Percentiles rank a stretch among this genome's conserved stretches.
These are phyloP conservation scores for Coniella vitis DNA, from an alignment of 2,329 filamentous ascomycete genomes.

Conservation along the genomic window DNA sequence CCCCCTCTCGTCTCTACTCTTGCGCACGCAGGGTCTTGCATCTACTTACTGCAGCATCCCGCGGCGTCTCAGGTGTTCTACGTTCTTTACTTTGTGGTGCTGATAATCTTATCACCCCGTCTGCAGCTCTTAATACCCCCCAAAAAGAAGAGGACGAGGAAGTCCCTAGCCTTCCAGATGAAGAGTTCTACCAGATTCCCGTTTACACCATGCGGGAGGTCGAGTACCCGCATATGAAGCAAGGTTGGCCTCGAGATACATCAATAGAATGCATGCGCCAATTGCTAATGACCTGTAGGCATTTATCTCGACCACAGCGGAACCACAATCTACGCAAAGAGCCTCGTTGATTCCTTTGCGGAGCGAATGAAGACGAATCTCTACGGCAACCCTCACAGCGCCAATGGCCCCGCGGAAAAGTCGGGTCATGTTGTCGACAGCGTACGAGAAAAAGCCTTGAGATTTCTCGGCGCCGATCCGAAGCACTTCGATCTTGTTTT, in stretches of 20 bases:
- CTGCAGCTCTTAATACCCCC: constrained; percentile 1
- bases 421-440: constrained; percentile 52
- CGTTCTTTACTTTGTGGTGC: background rate
- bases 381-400: constrained; percentile 65
- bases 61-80: background rate
- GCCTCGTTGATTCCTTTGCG: constrained; percentile 49
- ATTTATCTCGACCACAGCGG: constrained; percentile 54
- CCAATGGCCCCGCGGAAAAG: constrained; percentile 50
- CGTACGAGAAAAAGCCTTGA: constrained; percentile 45
- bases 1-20: background rate
- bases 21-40: background rate
- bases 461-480: constrained; percentile 52
- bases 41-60: background rate
- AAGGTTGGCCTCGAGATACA: constrained; percentile 24
- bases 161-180: constrained; percentile 2
- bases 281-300: constrained; percentile 20
- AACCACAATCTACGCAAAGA: constrained; percentile 51
- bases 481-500: constrained; percentile 59
- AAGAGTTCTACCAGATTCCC: constrained; percentile 5
- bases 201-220: constrained; percentile 30
- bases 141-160: background rate
- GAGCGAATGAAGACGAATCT: constrained; percentile 47
- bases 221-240: constrained; percentile 36
- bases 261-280: background rate
- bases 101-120: background rate